A percentile compares a stretch with the other conserved stretches of the same genome.
phyloP scores from a whole-genome alignment of 148 eudicot species.

The Fagopyrum esculentum region DNA sequence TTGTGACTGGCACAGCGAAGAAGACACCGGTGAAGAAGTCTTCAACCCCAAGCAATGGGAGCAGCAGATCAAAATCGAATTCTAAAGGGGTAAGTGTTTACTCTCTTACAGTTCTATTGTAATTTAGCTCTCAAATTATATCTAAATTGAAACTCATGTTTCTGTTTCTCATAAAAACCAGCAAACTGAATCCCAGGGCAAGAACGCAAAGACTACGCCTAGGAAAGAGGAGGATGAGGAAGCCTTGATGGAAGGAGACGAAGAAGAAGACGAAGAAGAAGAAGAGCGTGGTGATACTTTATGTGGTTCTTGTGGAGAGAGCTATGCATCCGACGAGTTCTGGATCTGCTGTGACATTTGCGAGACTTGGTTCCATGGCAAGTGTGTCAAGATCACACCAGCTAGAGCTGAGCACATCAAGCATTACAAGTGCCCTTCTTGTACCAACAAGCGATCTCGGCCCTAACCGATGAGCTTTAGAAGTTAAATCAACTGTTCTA shows the following conservation, averaged over 20 bases:
- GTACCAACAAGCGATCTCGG: conserved; percentile 75
- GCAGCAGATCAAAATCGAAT: conserved; percentile 69
- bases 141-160: background rate
- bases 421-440: conserved; percentile 97
- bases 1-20: conserved; percentile 70
- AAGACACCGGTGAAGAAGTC: conserved; percentile 70
- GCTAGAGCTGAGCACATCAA: conserved; percentile 90
- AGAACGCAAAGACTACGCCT: conserved; percentile 33
- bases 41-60: conserved; percentile 51
- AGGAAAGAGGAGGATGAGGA: conserved; percentile 34
- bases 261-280: conserved; percentile 78
- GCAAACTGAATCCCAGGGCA: conserved; percentile 39
- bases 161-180: conserved; percentile 2
- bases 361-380: conserved; percentile 93
- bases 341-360: conserved; percentile 93
- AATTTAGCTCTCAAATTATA: background rate
- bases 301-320: conserved; percentile 84
- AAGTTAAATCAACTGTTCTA: background rate
- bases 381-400: conserved; percentile 89
- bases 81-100: conserved; percentile 29
- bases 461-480: conserved; percentile 20
- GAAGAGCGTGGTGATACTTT: conserved; percentile 77
- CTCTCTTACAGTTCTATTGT: background rate
- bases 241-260: conserved; percentile 60
- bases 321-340: conserved; percentile 69